Evolutionary conservation across 805 yeast species (phyloP), one percentile per base, ranked within the genome.

Genomic region (Saccharomycopsis fermentans): DNA sequence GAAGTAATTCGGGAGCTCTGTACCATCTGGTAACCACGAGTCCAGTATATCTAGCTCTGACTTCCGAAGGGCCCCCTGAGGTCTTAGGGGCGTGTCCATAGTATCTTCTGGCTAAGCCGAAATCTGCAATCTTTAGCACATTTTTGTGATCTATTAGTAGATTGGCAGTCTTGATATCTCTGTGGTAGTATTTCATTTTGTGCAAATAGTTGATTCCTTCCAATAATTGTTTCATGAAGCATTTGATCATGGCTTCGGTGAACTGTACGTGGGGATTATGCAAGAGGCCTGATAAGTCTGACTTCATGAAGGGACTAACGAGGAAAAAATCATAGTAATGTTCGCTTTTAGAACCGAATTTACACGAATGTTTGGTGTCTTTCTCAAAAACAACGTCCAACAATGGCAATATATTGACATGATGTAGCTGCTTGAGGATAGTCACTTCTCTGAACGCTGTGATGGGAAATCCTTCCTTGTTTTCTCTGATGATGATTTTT

Each of bases 1-100:
- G 72, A n/a, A 94, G 77, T 19, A 94, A 76, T 69, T 92, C 99
- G 0, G 98, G 99, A 1, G 99, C 96, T 60, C 99, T 77, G 70
- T 95, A 94, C 99, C 99, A 94, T 64, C 99, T 74, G 0, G 99
- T 94, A 39, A 94, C 98, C 2, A 94, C 99, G 57, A 81, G 77
- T 17, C 80, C 78, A 0, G 88, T 83, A 63, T 82, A 80, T 39
- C 37, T 73, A 64, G 68, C 70, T 6, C 70, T 52, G 34, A 58
- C 58, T 32, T 60, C 58, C 12, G 62, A 59, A 4, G 63, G 63
- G 4, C 63, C 64, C 34, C 62, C 63, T 12, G 24, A 9, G 16
- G 56, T n/a, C 27, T 73, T 74, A 1, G 96, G 95, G 0, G 77
- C 73, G 4, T 74, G 70, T 1, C 91, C 96, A 59, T 78, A 80